Percentiles rank a stretch among this genome's conserved stretches.
These are phyloP conservation scores for Naegleria gruberi DNA, from an alignment of 208 protist species.

Conservation along the genomic window DNA sequence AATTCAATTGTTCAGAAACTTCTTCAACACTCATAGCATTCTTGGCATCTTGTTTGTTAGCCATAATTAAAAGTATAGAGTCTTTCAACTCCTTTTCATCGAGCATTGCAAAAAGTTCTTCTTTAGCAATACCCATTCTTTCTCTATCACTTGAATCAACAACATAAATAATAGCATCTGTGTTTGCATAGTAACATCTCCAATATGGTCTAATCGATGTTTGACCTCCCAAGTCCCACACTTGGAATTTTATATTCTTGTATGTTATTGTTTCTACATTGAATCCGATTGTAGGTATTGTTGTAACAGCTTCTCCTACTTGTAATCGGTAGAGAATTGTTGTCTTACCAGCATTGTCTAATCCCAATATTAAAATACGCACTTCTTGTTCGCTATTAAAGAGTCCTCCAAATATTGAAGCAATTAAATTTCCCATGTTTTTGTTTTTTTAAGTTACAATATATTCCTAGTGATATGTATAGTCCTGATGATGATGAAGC, in stretches of 20 bases:
- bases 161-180: slow-evolving; percentile 76
- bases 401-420: background rate
- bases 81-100: slow-evolving; percentile 81
- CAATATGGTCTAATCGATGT: slow-evolving; percentile 63
- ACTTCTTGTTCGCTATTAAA: slow-evolving; percentile 56
- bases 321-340: slow-evolving; percentile 80
- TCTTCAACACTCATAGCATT: slow-evolving; percentile 3
- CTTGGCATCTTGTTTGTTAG: slow-evolving; percentile 80
- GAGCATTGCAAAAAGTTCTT: slow-evolving; percentile 70
- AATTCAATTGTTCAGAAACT: background rate
- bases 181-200: slow-evolving; percentile 79
- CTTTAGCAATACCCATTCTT: slow-evolving; percentile 63
- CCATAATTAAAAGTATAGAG: slow-evolving; percentile 69
- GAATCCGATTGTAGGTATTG: slow-evolving; percentile 74
- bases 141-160: slow-evolving; percentile 64
- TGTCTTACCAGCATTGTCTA: slow-evolving; percentile 93
- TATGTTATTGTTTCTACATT: slow-evolving; percentile 72
- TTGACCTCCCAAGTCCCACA: slow-evolving; percentile 40
- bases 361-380: slow-evolving; percentile 82
- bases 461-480: no score
- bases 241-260: slow-evolving; percentile 73
- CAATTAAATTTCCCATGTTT: slow-evolving; percentile 11
- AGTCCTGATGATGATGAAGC: no score
- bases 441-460: background rate
- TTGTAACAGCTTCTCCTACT: slow-evolving; percentile 65